Evolutionary conservation across 352 stramenopile species (phyloP).

Genomic region (Globisporangium irregulare): DNA sequence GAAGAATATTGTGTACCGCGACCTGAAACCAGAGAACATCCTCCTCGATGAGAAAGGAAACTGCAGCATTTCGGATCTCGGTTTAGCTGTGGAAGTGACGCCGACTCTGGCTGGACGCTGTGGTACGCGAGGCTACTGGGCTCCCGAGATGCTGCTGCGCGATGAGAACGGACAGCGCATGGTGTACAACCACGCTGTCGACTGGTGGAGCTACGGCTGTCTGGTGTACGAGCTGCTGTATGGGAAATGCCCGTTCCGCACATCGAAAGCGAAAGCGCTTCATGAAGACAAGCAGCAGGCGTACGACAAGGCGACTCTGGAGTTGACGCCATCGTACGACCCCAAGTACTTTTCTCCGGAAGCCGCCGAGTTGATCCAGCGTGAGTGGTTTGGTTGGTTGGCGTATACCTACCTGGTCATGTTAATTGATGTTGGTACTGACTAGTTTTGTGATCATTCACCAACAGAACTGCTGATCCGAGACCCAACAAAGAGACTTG

Average conservation of each 20-base stretch:
- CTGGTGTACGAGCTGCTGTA: constrained; percentile 97
- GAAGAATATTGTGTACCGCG: constrained; percentile 89
- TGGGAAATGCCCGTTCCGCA: constrained; percentile 96
- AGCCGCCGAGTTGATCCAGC: constrained; percentile 68
- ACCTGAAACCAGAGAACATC: constrained; percentile 91
- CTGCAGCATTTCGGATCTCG: constrained; percentile 95
- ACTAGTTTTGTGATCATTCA: not conserved
- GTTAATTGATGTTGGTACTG: not conserved
- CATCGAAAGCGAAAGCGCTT: constrained; percentile 91
- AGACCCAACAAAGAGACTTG: constrained; percentile 68
- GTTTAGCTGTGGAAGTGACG: constrained; percentile 94
- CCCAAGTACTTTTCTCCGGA: constrained; percentile 80
- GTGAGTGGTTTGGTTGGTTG: constrained; percentile 24
- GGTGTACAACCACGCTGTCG: constrained; percentile 93
- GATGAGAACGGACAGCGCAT: constrained; percentile 90
- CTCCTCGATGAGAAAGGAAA: constrained; percentile 93
- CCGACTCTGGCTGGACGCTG: constrained; percentile 73
- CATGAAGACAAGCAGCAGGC: constrained; percentile 89
- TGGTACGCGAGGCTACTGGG: constrained; percentile 90
- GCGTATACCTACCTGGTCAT: not conserved
- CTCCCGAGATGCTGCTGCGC: constrained; percentile 94
- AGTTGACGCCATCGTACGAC: constrained; percentile 76
- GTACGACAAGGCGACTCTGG: constrained; percentile 78
- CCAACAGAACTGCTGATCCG: constrained; percentile 62
- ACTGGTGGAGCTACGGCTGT: constrained; percentile 98